Conservation (phyloP, 164 flowering plant genomes). For the Taxillus chinensis region DNA sequence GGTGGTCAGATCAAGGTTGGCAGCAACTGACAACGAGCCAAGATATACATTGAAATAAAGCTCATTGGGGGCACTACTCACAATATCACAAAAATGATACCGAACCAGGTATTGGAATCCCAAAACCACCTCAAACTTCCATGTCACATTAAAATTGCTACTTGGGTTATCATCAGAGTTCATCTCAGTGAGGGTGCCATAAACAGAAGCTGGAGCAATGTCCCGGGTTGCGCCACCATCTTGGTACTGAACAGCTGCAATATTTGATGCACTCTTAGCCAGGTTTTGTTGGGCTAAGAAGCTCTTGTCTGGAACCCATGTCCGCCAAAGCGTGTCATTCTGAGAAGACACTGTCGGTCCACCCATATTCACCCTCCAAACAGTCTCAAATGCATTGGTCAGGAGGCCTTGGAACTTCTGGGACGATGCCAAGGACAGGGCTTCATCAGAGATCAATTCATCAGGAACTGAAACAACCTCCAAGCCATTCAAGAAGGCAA, state of each 20-base stretch:
- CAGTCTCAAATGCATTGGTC: conserved; percentile 47
- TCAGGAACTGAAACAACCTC: conserved; percentile 77
- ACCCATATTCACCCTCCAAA: conserved; percentile 71
- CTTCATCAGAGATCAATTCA: conserved; percentile 38
- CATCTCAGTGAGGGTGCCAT: conserved; percentile 51
- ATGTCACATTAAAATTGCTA: conserved; percentile 58
- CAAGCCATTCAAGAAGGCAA: conserved; percentile 69
- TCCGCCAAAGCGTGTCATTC: conserved; percentile 69
- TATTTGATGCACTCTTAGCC: conserved; percentile 25
- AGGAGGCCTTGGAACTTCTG: conserved; percentile 25
- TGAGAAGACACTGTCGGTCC: conserved; percentile 41
- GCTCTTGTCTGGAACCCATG: conserved; percentile 54
- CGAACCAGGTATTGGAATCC: conserved; percentile 60
- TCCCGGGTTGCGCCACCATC: conserved; percentile 30
- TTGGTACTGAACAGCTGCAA: conserved; percentile 37
- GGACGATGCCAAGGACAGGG: conserved; percentile 13
- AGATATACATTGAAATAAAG: conserved; percentile 55
- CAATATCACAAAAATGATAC: conserved; percentile 71
- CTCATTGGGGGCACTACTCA: conserved; percentile 31
- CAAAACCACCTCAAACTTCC: conserved; percentile 53
- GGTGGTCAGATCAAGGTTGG: conserved; percentile 35
- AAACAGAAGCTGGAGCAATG: conserved; percentile 58
- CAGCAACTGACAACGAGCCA: conserved; percentile 20
- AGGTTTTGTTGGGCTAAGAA: conserved; percentile 26
- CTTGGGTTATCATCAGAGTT: conserved; percentile 26